Percentiles rank a stretch among this genome's conserved stretches.
These are phyloP conservation scores for Cyanophora paradoxa DNA, from an alignment of 78 protist species.

Conservation along the genomic window DNA sequence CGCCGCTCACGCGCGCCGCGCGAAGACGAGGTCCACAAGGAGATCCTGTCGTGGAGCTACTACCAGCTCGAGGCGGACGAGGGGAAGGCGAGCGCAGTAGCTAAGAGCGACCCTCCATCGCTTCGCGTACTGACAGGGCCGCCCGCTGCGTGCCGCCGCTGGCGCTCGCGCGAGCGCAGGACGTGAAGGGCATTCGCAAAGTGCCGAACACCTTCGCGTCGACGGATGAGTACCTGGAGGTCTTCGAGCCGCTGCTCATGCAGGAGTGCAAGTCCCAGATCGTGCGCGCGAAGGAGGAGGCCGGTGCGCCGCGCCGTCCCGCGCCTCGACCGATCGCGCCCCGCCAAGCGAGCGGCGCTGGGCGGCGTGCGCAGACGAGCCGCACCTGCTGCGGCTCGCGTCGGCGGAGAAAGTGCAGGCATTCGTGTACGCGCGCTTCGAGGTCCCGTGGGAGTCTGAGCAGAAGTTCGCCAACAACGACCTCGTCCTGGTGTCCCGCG, in stretches of 20 bases:
- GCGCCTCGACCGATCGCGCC: neutral
- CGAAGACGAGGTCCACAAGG: constrained; percentile 13
- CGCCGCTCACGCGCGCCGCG: too few relatives aligned
- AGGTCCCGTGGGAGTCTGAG: neutral
- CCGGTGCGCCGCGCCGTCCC: neutral
- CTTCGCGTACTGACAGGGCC: too few relatives aligned
- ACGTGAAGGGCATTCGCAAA: neutral
- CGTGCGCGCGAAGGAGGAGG: neutral
- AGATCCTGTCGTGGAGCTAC: constrained; percentile 3
- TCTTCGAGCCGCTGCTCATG: neutral
- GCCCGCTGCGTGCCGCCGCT: too few relatives aligned
- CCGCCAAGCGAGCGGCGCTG: neutral
- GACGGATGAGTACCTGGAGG: constrained; percentile 1
- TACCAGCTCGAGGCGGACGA: neutral
- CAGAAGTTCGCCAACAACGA: neutral
- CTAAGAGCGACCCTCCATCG: too few relatives aligned
- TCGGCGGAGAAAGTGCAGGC: neutral
- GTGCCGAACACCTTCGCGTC: neutral
- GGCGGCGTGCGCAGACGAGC: neutral
- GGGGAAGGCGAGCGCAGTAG: too few relatives aligned
- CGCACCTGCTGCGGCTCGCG: neutral
- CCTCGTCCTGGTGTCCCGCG: neutral
- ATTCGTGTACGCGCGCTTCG: neutral
- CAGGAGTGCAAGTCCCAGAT: constrained; percentile 9
- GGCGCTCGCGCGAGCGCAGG: too few relatives aligned